Evolutionary conservation across 257 asterid genomes (phyloP), one percentile per base, ranked within the genome.

Genomic region (Schizonepeta tenuifolia): DNA sequence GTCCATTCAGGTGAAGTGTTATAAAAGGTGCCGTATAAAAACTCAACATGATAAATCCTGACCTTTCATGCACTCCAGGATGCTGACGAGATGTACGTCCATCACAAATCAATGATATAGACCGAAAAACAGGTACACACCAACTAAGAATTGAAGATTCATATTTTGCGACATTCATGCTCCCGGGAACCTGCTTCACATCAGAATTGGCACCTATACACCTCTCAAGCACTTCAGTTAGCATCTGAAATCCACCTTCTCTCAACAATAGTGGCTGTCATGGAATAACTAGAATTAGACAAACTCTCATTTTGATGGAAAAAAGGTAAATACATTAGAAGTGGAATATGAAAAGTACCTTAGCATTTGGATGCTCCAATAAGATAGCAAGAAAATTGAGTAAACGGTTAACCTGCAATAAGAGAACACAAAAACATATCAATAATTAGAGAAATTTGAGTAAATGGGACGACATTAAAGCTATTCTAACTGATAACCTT

Each of bases 311-410:
- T 76, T 64, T 76, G 44, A 76, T 58, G 13, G 80, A 38, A 46
- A 5, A 60, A 60, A 62, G 21, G 13, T n/a, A n/a, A 59, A 74
- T 49, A 62, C 26, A 55, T 51, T 59, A 74, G 62, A 50, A 58
- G 7, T 24, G 38, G 28, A 74, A 59, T 54, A 64, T 17, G 26
- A 56, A 67, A 66, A 71, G 70, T 67, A 94, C 99, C 98, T 95
- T 92, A 33, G 97, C 96, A 82, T 80, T 77, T 58, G 98, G 97
- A 81, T 95, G 99, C 80, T 95, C 98, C 86, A 90, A 75, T 67
- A 95, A 81, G 79, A 86, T 79, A 63, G 90, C 84, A 58, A 92
- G 78, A 82, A 92, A 95, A 74, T 81, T 82, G 53, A 95, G 96
- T 74, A 88, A 46, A 54, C 81, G 92, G 75, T 88, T 83, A 59